phyloP scores from a whole-genome alignment of 2,329 filamentous ascomycete species.

The Phaeosphaeria sp. region DNA sequence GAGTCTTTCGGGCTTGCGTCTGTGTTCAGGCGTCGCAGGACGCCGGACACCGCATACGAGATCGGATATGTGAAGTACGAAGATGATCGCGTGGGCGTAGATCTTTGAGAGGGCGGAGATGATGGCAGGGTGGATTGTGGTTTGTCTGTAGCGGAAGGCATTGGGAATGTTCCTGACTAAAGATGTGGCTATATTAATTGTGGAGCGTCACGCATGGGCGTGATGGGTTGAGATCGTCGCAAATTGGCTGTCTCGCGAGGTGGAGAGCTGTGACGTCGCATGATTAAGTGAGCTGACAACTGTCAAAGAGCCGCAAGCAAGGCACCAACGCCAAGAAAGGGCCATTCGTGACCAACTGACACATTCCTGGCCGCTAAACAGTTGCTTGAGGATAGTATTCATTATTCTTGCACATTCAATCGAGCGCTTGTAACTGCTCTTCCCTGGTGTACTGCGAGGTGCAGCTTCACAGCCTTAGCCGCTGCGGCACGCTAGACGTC shows the following conservation, averaged over 20 bases:
- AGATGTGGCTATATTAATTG: slow-evolving; percentile 25
- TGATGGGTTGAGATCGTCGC: slow-evolving; percentile 19
- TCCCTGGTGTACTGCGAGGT: slow-evolving; percentile 13
- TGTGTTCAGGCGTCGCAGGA: slow-evolving; percentile 55
- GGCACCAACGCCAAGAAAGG: slow-evolving; percentile 6
- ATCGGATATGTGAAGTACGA: slow-evolving; percentile 59
- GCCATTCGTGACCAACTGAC: neutral
- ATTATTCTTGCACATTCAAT: neutral
- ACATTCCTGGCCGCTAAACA: neutral
- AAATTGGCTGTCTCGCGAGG: slow-evolving; percentile 13
- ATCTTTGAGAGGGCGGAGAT: slow-evolving; percentile 19
- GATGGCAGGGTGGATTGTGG: slow-evolving; percentile 8
- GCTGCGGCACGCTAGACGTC: slow-evolving; percentile 27
- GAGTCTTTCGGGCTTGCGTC: slow-evolving; percentile 42
- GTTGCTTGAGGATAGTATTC: neutral
- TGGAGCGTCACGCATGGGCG: slow-evolving; percentile 30
- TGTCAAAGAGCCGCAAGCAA: slow-evolving; percentile 10
- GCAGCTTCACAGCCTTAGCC: slow-evolving; percentile 13
- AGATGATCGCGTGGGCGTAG: slow-evolving; percentile 35
- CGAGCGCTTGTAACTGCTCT: slow-evolving; percentile 16
- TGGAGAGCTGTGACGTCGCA: slow-evolving; percentile 34
- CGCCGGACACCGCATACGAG: slow-evolving; percentile 55
- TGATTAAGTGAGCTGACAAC: slow-evolving; percentile 33
- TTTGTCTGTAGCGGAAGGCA: slow-evolving; percentile 35
- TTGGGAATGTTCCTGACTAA: slow-evolving; percentile 19